Percentiles rank a stretch among this genome's conserved stretches.
phyloP scores from a whole-genome alignment of 768 basidiomycete species.

The Dacryopinax primogenitus region DNA sequence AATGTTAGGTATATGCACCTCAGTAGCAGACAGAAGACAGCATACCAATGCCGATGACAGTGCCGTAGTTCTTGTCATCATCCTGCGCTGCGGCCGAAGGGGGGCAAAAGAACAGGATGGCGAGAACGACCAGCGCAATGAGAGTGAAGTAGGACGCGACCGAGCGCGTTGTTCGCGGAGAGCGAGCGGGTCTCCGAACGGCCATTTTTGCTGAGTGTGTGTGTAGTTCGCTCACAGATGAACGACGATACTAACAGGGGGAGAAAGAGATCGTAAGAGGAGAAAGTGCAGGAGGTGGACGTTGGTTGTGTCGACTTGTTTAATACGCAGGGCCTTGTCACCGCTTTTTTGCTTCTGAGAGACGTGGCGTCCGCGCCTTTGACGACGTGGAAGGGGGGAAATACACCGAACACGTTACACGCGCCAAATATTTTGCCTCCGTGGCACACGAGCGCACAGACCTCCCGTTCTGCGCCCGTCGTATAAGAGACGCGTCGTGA shows the following conservation, averaged over 20 bases:
- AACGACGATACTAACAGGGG: background rate
- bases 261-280: background rate
- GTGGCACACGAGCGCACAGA: background rate
- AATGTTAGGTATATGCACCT: conserved; percentile 16
- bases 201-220: background rate
- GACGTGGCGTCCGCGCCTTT: conserved; percentile 9
- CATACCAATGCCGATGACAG: conserved; percentile 85
- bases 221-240: background rate
- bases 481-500: background rate
- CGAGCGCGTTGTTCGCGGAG: conserved; percentile 4
- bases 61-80: conserved; percentile 59
- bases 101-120: conserved; percentile 60
- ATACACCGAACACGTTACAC: conserved; percentile 1
- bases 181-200: conserved; percentile 1
- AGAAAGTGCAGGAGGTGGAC: background rate
- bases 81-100: conserved; percentile 52
- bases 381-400: conserved; percentile 4
- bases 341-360: background rate
- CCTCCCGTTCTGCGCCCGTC: background rate
- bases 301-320: background rate
- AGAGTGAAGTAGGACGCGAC: conserved; percentile 21
- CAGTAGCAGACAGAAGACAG: conserved; percentile 11
- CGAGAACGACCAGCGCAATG: conserved; percentile 44
- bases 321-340: conserved; percentile 5
- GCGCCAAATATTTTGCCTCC: background rate